Evolutionary conservation across 2,329 filamentous ascomycete genomes (phyloP), one percentile per base, ranked within the genome.

Genomic region (Cordyceps tenuipes): DNA sequence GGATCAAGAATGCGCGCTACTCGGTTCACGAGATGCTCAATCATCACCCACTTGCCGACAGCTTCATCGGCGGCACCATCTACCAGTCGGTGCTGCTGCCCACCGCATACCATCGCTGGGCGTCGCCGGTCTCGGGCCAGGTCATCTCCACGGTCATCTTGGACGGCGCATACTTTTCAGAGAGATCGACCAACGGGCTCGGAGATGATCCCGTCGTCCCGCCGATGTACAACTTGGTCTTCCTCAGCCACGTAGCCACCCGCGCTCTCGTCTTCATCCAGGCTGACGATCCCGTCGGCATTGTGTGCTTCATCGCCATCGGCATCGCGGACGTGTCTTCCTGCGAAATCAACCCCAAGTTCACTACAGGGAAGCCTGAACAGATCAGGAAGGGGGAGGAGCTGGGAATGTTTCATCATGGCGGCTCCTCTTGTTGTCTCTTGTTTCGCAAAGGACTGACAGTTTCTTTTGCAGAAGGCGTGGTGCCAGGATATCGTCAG

Each of bases 371-470:
- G 17, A 44, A 34, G 34, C 58, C 60, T 10, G 51, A 62, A 15
- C 1, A 5, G 2, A 60, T 67, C 1, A 7, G 15, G 1, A 89
- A 89, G 74, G 87, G 87, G 8, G 82, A 89, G 17, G 74, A 89
- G 72, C 75, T 85, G 34, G 87, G 87, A 36, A 88, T 88, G 85
- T 90, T 90, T 72, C 87, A 89, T 67, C 89, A 85, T 66, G 87
- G 87, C 21, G 87, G 87, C 1, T 84, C 80, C 7, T 83, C 82
- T 0, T 81, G 88, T 66, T 87, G 84, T 64, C 68, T 89, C 63
- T 67, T 89, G 1, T 88, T 90, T 72, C 71, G 81, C 21, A 74
- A 78, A 60, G 77, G 73, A 0, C 77, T 84, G 29, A 74, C 74
- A 54, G 67, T 81, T 4, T 60, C 64, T 0, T 67, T 65, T 60